Evolutionary conservation across 2,329 filamentous ascomycete genomes (phyloP), one percentile per base, ranked within the genome.

Genomic region (Ophiostoma ips): DNA sequence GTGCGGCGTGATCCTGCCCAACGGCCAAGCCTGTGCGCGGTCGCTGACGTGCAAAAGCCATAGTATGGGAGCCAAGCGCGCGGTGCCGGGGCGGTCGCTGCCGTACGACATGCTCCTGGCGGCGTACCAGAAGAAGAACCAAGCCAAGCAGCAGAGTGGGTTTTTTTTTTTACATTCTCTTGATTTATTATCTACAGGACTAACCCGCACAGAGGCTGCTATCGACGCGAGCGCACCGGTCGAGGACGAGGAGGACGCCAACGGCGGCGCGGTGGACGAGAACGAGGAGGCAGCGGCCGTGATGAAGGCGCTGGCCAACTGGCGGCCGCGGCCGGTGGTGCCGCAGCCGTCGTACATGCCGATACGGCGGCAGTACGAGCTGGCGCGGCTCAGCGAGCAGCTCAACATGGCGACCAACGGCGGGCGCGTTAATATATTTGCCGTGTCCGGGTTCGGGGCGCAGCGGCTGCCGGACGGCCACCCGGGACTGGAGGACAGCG

Each of bases 71-170:
- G 84, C 89, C 5, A 95, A 95, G 66, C 76, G 89, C 58, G 84
- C 84, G 1, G 89, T 95, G 3, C 84, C 87, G 5, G 89, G 89
- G 1, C 76, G 89, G 54, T 92, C 85, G 41, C 68, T 94, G 53
- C 89, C 89, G 1, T 95, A 95, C 61, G 88, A 95, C 64, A 92
- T 94, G 83, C 71, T 95, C 36, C 73, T 95, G 35, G 81, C 84
- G 13, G 83, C 84, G 8, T 92, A 92, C 61, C 86, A 92, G 65
- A 95, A 96, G 75, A 96, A 95, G 73, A 98, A 98, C 60, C 92
- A 96, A 65, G 92, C 92, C 19, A 94, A 95, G 62, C 87, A 95
- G 69, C 92, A 96, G 31, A 43, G 40, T 43, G 16, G 3, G 40
- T 43, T 9, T 41, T 16, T 9, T 7, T n/a, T 16, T 16, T 37